Conservation (phyloP, 2,329 filamentous ascomycete genomes). For the Thermomyces lanuginosus region DNA sequence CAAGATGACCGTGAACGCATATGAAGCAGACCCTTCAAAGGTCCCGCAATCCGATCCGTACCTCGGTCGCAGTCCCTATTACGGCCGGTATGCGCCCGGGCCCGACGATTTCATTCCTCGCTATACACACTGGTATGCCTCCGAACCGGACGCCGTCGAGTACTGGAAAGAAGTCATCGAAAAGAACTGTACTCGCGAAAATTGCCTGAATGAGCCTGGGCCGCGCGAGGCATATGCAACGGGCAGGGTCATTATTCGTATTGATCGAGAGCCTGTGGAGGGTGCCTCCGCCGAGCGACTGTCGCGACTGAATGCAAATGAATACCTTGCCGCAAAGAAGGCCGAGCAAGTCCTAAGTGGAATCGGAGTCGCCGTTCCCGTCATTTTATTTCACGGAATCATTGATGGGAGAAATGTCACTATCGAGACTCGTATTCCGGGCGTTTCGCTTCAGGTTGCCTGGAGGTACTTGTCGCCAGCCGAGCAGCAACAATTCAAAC, state of each 20-base stretch:
- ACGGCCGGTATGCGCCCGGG: constrained; percentile 19
- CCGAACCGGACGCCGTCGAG: constrained; percentile 13
- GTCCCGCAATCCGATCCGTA: constrained; percentile 21
- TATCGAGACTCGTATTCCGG: constrained; percentile 24
- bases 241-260: constrained; percentile 22
- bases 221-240: constrained; percentile 19
- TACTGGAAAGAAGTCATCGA: constrained; percentile 23
- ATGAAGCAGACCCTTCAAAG: constrained; percentile 18
- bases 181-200: constrained; percentile 16
- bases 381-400: constrained; percentile 22
- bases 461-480: constrained; percentile 20
- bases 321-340: constrained; percentile 19
- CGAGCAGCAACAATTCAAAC: constrained; percentile 19
- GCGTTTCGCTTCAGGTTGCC: constrained; percentile 23
- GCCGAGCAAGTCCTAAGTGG: constrained; percentile 18
- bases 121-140: constrained; percentile 17
- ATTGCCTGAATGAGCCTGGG: constrained; percentile 16
- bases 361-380: constrained; percentile 18
- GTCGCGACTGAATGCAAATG: constrained; percentile 22
- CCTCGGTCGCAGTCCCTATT: constrained; percentile 16
- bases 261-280: constrained; percentile 16
- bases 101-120: constrained; percentile 21
- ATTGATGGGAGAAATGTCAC: constrained; percentile 25
- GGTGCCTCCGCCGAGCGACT: constrained; percentile 15
- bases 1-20: constrained; percentile 15